Evolutionary conservation across 306 rosid species (phyloP), one percentile per base, ranked within the genome.

Genomic region (Vigna nakashimae): DNA sequence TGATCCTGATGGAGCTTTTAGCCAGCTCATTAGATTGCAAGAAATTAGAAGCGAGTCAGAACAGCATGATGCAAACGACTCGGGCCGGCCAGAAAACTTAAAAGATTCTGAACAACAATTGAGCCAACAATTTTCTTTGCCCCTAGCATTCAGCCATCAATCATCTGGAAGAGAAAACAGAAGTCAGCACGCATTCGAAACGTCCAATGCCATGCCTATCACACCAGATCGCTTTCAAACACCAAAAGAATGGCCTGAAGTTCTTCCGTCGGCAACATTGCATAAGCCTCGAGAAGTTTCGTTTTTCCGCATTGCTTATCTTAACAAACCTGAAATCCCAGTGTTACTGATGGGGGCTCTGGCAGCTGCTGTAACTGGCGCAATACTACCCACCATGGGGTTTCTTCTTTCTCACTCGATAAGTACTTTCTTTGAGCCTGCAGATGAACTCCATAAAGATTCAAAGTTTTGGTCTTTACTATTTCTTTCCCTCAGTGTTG

Each of bases 271-370:
- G 45, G 60, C 58, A 51, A 34, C 82, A 69, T 45, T 83, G 9
- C 51, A 67, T 68, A 57, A 2, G 49, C 84, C 87, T 16, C 81
- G 63, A 69, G 48, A 86, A 60, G 87, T 88, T 49, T 74, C 94
- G 11, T 77, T 88, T 56, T 28, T 66, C 20, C 82, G 87, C 58
- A 89, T 93, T 52, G 91, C 92, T 7, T 77, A 64, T 80, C 92
- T 93, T 71, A 93, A 93, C 86, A 93, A 89, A 80, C 92, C 92
- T 7, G 96, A 93, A 85, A 81, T 89, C 82, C 91, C 88, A 50
- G 67, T 79, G 16, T 79, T 93, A 66, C 66, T 89, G 11, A 49
- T 87, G 36, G 96, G 94, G 20, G 59, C 84, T 28, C 22, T 89
- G 46, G 93, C 88, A 67, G 96, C 96, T 34, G 79, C 77, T 16